phyloP scores from a whole-genome alignment of 2,329 filamentous ascomycete genomes.

The Falciphora oryzae region DNA sequence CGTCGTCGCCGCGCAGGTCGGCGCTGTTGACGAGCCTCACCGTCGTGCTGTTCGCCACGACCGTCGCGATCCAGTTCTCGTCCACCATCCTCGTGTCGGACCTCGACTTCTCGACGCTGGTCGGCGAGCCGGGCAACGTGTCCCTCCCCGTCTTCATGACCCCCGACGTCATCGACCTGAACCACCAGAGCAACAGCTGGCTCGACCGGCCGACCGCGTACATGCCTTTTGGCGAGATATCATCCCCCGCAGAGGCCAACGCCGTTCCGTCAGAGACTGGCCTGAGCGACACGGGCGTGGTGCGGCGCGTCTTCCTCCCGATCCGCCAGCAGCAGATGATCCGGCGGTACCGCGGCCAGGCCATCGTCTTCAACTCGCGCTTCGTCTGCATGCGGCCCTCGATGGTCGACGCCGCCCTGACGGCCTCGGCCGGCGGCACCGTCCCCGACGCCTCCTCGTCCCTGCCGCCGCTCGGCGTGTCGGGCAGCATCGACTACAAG shows the following conservation, averaged over 20 bases:
- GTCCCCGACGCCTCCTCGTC: not conserved
- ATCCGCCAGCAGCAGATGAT: conserved; percentile 14
- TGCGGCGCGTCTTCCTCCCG: conserved; percentile 17
- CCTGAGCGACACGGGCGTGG: conserved; percentile 18
- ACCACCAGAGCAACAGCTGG: conserved; percentile 11
- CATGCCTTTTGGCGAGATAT: conserved; percentile 16
- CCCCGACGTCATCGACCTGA: conserved; percentile 10
- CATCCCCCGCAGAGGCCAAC: not conserved
- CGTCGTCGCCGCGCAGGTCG: conserved; percentile 11
- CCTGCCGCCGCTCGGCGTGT: conserved; percentile 9
- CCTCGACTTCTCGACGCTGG: conserved; percentile 13
- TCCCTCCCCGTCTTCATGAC: conserved; percentile 14
- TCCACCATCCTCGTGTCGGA: conserved; percentile 19
- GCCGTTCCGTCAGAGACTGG: conserved; percentile 12
- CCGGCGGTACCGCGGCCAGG: conserved; percentile 14
- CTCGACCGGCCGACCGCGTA: conserved; percentile 14
- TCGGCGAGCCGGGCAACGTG: conserved; percentile 12
- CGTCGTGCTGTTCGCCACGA: conserved; percentile 13
- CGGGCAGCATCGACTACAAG: conserved; percentile 16
- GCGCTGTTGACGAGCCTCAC: conserved; percentile 13
- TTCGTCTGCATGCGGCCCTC: conserved; percentile 12
- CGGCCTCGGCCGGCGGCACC: not conserved
- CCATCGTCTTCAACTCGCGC: conserved; percentile 15
- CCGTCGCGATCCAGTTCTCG: conserved; percentile 16
- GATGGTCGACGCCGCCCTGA: conserved; percentile 10